Percentiles rank a stretch among this genome's conserved stretches.
These are phyloP conservation scores for Pascua sp. DNA, from an alignment of 1,284 basidiomycete genomes.

Conservation along the genomic window DNA sequence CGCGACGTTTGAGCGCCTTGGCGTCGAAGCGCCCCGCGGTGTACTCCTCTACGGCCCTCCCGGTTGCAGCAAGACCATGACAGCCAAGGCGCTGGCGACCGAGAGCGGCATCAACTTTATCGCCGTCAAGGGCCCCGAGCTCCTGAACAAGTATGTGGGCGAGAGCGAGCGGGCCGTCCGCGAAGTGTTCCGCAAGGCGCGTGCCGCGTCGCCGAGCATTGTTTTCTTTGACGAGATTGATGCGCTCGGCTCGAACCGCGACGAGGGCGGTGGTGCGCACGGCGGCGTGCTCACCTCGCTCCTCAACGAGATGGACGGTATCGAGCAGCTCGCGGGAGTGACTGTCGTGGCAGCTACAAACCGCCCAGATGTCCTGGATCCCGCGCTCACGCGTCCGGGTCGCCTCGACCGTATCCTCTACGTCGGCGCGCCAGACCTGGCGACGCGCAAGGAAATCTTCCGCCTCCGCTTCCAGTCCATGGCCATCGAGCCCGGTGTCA, in stretches of 20 bases:
- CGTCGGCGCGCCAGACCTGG: slow-evolving; percentile 82
- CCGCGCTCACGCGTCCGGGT: slow-evolving; percentile 91
- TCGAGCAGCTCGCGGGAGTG: slow-evolving; percentile 87
- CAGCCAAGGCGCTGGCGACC: slow-evolving; percentile 88
- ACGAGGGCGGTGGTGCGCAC: slow-evolving; percentile 62
- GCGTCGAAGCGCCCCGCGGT: slow-evolving; percentile 83
- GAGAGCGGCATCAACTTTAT: slow-evolving; percentile 96
- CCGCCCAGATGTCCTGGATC: slow-evolving; percentile 86
- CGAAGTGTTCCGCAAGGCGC: slow-evolving; percentile 92
- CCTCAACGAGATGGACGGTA: slow-evolving; percentile 97
- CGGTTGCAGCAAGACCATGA: slow-evolving; percentile 93
- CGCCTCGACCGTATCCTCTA: slow-evolving; percentile 93
- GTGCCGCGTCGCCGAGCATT: slow-evolving; percentile 88
- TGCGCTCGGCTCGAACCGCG: slow-evolving; percentile 77
- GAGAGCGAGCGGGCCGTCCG: slow-evolving; percentile 93
- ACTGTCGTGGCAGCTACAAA: slow-evolving; percentile 96
- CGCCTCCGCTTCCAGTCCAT: slow-evolving; percentile 72
- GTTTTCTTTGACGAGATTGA: slow-evolving; percentile 99
- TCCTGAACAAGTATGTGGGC: slow-evolving; percentile 94
- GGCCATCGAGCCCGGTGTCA: slow-evolving; percentile 68
- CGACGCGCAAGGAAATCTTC: slow-evolving; percentile 79
- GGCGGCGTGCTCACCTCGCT: slow-evolving; percentile 87
- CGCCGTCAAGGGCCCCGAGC: slow-evolving; percentile 96
- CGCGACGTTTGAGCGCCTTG: slow-evolving; percentile 78
- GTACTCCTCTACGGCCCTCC: slow-evolving; percentile 94